phyloP scores from a whole-genome alignment of 768 basidiomycete species.

The Serendipita sp. region DNA sequence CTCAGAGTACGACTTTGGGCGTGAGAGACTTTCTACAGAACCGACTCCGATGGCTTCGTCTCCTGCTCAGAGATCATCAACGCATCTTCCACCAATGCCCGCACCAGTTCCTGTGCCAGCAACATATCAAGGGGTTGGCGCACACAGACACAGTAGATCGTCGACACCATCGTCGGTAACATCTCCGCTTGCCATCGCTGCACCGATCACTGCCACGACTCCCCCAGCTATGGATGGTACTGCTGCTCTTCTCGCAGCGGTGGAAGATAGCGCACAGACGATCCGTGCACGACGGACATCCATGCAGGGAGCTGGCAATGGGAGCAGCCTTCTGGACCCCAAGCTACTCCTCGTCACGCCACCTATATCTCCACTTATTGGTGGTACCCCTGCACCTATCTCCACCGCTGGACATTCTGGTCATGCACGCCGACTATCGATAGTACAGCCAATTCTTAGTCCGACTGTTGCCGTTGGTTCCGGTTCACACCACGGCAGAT shows the following conservation, averaged over 20 bases:
- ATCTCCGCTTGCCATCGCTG: conserved; percentile 71
- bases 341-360: conserved; percentile 58
- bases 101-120: background rate
- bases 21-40: conserved; percentile 31
- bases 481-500: conserved; percentile 70
- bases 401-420: conserved; percentile 12
- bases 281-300: conserved; percentile 51
- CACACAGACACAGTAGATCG: conserved; percentile 34
- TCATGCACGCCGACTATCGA: conserved; percentile 61
- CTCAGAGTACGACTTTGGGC: conserved; percentile 45
- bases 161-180: conserved; percentile 82
- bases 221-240: conserved; percentile 15
- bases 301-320: conserved; percentile 29
- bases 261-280: conserved; percentile 27
- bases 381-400: background rate
- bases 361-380: conserved; percentile 42
- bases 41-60: conserved; percentile 55
- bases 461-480: conserved; percentile 25
- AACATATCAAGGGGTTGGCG: conserved; percentile 22
- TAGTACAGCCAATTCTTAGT: conserved; percentile 43
- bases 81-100: conserved; percentile 15
- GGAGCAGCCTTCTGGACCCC: conserved; percentile 22
- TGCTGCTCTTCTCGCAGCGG: conserved; percentile 23
- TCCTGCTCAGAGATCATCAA: conserved; percentile 20
- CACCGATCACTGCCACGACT: conserved; percentile 60